Evolutionary conservation across 2,329 filamentous ascomycete genomes (phyloP), one percentile per base, ranked within the genome.

Genomic region (Geoglossum cookeanum): DNA sequence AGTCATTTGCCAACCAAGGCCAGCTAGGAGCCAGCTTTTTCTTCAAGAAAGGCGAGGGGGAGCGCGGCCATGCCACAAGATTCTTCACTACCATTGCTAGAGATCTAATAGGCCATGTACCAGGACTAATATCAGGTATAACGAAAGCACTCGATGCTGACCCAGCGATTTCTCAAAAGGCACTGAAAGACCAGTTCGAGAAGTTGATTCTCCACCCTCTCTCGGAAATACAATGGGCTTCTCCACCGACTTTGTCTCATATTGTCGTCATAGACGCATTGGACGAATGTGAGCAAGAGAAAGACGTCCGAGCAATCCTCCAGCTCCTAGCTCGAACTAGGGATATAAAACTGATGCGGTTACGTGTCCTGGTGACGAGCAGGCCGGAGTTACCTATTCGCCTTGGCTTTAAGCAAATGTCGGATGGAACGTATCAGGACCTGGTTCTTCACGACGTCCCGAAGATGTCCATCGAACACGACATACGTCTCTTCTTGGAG

Each of bases 61-160:
- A n/a, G n/a, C 66, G 69, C 29, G 66, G 68, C 1, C 66, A 65
- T 51, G 65, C 67, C 1, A 61, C 61, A 4, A 66, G 63, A 54
- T 65, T 76, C 42, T 67, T 76, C n/a, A 64, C 70, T 0, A 75
- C 72, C 0, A 63, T 76, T 33, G 67, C 68, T 6, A 58, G 58
- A 9, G 64, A 73, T 44, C 60, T 75, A 3, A 61, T 64, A 0
- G 42, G 30, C 0, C 60, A 58, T 11, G 58, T 69, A 15, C 68
- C 70, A 58, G n/a, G n/a, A n/a, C n/a, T n/a, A n/a, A n/a, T n/a
- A n/a, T n/a, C n/a, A n/a, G n/a, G n/a, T n/a, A n/a, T 72, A 35
- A 61, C 61, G 22, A 48, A 63, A 9, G 65, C 65, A 8, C 63
- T 74, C 17, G 62, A 69, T 4, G 48, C 37, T 1, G 64, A 72